Evolutionary conservation across 140 eudicot genomes (phyloP).

Genomic region (Cichorium intybus): DNA sequence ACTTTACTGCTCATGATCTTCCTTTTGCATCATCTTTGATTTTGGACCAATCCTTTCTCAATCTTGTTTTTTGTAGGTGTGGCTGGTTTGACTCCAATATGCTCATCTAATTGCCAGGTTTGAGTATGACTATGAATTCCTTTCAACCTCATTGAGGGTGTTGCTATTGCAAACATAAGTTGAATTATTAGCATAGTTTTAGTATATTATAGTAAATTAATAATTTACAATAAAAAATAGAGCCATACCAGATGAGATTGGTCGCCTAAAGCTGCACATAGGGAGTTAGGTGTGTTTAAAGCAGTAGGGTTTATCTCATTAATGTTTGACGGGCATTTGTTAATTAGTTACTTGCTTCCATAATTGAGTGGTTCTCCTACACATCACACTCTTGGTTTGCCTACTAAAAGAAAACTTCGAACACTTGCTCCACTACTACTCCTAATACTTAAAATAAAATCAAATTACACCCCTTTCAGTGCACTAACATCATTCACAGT

Average conservation of each 20-base stretch:
- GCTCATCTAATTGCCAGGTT: not conserved
- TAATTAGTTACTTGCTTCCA: not conserved
- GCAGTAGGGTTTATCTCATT: not conserved
- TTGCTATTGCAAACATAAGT: not conserved
- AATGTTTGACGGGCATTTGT: not conserved
- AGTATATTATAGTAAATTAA: too few species aligned
- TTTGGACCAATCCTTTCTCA: conserved; percentile 4
- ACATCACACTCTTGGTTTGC: conserved; percentile 17
- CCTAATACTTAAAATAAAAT: not conserved
- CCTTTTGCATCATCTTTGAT: conserved; percentile 12
- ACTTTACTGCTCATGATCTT: conserved; percentile 4
- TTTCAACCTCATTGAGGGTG: not conserved
- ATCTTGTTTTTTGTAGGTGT: not conserved
- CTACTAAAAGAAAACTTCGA: conserved; percentile 2
- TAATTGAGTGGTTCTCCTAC: conserved; percentile 16
- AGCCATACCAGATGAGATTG: too few species aligned
- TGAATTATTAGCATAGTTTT: too few species aligned
- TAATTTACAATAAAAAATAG: too few species aligned
- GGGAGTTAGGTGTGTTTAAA: not conserved
- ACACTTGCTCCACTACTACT: not conserved
- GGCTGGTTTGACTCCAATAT: conserved; percentile 11
- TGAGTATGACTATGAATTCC: not conserved
- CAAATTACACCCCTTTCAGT: not conserved
- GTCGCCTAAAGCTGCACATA: too few species aligned
- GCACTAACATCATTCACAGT: not conserved